phyloP scores from a whole-genome alignment of 768 basidiomycete species.

The Pluteus cervinus region DNA sequence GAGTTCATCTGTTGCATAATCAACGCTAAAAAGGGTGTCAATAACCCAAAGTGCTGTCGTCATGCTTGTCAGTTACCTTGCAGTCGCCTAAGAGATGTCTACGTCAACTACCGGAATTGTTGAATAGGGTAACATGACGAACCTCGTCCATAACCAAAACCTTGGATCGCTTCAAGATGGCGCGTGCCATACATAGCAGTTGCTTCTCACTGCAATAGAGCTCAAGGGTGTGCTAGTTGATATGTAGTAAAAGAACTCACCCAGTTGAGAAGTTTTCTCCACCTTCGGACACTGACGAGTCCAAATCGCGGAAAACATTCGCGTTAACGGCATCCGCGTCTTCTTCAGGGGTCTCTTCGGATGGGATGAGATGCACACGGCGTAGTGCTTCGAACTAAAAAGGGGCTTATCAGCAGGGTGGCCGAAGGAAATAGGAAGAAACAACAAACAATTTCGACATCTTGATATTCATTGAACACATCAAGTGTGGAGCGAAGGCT shows the following conservation, averaged over 20 bases:
- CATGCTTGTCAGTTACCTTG: constrained; percentile 35
- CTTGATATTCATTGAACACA: constrained; percentile 82
- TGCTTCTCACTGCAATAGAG: constrained; percentile 56
- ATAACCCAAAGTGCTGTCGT: constrained; percentile 1
- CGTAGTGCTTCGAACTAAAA: constrained; percentile 75
- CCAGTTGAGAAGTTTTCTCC: constrained; percentile 89
- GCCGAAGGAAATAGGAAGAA: too few species aligned
- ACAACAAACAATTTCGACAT: constrained; percentile 65
- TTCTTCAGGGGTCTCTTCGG: constrained; percentile 42
- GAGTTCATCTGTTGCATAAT: constrained; percentile 85
- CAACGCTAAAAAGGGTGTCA: too few species aligned
- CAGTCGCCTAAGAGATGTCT: constrained; percentile 46
- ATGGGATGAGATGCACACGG: constrained; percentile 73
- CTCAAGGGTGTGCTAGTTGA: not conserved
- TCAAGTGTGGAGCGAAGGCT: constrained; percentile 77
- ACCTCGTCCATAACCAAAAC: constrained; percentile 78
- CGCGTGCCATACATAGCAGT: constrained; percentile 71
- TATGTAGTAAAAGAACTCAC: constrained; percentile 26
- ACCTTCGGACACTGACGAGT: constrained; percentile 72
- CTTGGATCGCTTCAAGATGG: constrained; percentile 67
- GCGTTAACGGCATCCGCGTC: constrained; percentile 48
- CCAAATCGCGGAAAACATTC: constrained; percentile 74
- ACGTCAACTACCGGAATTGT: constrained; percentile 39
- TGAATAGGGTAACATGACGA: constrained; percentile 30
- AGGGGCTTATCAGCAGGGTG: constrained; percentile 1